These are phyloP conservation scores for Artemisia princeps DNA, from an alignment of 140 eudicot species.

Conservation along the genomic window DNA sequence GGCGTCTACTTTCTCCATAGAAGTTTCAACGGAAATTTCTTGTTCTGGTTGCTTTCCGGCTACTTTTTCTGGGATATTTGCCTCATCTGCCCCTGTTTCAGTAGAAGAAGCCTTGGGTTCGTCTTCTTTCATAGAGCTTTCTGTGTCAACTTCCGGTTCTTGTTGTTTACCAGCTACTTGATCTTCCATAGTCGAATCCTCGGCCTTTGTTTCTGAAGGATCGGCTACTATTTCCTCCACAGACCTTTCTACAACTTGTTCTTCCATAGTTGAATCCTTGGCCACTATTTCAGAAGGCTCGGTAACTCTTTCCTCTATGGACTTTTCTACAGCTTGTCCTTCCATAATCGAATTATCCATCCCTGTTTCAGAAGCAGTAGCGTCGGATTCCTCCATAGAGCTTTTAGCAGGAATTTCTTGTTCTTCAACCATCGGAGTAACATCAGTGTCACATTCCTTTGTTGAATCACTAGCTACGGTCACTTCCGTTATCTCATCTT, in stretches of 20 bases:
- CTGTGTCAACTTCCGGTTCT: conserved; percentile 1
- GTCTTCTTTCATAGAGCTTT: conserved; percentile 3
- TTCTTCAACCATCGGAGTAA: not conserved
- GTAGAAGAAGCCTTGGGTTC: not conserved
- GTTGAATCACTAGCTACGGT: not conserved
- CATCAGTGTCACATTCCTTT: not conserved
- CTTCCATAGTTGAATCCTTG: too few species aligned
- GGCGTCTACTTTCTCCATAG: conserved; percentile 1
- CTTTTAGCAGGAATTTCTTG: not conserved
- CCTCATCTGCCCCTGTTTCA: not conserved
- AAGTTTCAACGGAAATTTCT: not conserved
- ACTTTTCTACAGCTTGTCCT: conserved; percentile 5
- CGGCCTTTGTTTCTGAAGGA: not conserved
- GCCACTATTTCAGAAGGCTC: not conserved
- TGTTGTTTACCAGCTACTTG: not conserved
- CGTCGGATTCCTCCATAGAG: not conserved
- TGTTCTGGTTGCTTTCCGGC: conserved; percentile 6
- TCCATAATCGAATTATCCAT: not conserved
- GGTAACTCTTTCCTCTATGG: not conserved
- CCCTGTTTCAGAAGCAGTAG: conserved; percentile 12
- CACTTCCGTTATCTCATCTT: not conserved
- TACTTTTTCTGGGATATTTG: not conserved
- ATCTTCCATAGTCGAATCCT: not conserved
- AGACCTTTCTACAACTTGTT: too few species aligned
- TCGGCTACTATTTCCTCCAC: too few species aligned